These are phyloP conservation scores for Leishmania major DNA, from an alignment of 208 protist species.

Conservation along the genomic window DNA sequence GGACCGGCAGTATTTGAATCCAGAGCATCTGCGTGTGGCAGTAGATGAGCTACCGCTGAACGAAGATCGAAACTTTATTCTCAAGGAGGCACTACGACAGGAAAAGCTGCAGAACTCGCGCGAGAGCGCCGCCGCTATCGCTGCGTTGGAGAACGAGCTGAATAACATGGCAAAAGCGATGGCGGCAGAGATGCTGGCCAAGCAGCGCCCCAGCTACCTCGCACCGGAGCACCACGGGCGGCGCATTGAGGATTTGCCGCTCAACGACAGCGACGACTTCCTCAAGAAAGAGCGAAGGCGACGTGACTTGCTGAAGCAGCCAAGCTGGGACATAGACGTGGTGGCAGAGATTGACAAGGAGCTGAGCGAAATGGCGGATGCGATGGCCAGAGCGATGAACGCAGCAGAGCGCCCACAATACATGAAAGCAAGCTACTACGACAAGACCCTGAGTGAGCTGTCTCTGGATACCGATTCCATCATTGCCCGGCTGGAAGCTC, in stretches of 20 bases:
- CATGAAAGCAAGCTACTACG: slow-evolving; percentile 41
- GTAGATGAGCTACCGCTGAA: slow-evolving; percentile 57
- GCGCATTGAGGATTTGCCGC: slow-evolving; percentile 29
- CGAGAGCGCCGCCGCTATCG: slow-evolving; percentile 24
- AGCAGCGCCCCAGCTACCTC: slow-evolving; percentile 52
- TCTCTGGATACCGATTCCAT: slow-evolving; percentile 46
- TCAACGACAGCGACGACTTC: slow-evolving; percentile 53
- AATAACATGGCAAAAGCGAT: slow-evolving; percentile 41
- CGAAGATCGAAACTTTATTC: slow-evolving; percentile 42
- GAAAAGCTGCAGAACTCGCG: slow-evolving; percentile 32
- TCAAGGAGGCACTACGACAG: slow-evolving; percentile 46
- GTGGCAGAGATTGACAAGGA: slow-evolving; percentile 28
- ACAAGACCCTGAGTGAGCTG: slow-evolving; percentile 35
- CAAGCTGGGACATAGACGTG: slow-evolving; percentile 19
- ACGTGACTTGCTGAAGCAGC: slow-evolving; percentile 39
- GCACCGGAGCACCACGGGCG: slow-evolving; percentile 42
- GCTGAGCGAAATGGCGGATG: slow-evolving; percentile 25
- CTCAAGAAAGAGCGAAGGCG: slow-evolving; percentile 44
- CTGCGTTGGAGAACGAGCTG: slow-evolving; percentile 29
- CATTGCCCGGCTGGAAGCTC: slow-evolving; percentile 47
- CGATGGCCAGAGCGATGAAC: slow-evolving; percentile 48
- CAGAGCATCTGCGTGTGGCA: slow-evolving; percentile 43
- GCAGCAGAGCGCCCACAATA: slow-evolving; percentile 39
- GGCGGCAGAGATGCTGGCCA: slow-evolving; percentile 42
- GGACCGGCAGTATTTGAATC: slow-evolving; percentile 50